Evolutionary conservation across 495 filamentous ascomycete species (phyloP), one percentile per base, ranked within the genome.

Genomic region (Xylona heveae): DNA sequence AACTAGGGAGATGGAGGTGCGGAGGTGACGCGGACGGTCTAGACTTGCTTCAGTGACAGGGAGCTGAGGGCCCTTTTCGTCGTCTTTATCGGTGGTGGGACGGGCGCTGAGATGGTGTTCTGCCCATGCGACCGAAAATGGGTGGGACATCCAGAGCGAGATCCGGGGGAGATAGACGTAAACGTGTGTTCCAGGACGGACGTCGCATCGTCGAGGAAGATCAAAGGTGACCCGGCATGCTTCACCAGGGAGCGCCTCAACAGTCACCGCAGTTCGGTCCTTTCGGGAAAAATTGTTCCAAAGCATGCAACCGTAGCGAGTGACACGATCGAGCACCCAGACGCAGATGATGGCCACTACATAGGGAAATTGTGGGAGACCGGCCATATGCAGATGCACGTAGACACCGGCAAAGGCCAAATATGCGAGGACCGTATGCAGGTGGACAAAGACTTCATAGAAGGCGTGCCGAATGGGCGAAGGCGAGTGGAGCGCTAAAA

Each of bases 51-150:
- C n/a, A n/a, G n/a, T n/a, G n/a, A n/a, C n/a, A n/a, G n/a, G n/a
- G n/a, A n/a, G n/a, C 36, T 38, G 17, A n/a, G 24, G 16, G 3
- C 14, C 24, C 12, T 19, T 22, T 16, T 17, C 21, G 5, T 36
- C 22, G 22, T 38, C 36, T 10, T 10, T 1, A 1, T 3, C 19
- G 28, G 14, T 8, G 1, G 14, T 10, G 8, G 20, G 9, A 6
- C 31, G 27, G 14, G 22, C 31, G 5, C 8, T 17, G 17, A 19
- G 32, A 15, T 5, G 19, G n/a, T 54, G 47, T n/a, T 57, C 52
- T 44, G 68, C 69, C 84, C 85, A 95, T 35, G 77, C 83, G 31
- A 95, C 63, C 18, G 83, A 88, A 55, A 97, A 95, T 3, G 88
- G 88, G 48, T 97, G 88, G 25, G 68, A 80, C 39, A 80, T 81